Percentiles rank a stretch among this genome's conserved stretches.
These are phyloP conservation scores for Irpex lacteus DNA, from an alignment of 1,284 basidiomycete species.

Conservation along the genomic window DNA sequence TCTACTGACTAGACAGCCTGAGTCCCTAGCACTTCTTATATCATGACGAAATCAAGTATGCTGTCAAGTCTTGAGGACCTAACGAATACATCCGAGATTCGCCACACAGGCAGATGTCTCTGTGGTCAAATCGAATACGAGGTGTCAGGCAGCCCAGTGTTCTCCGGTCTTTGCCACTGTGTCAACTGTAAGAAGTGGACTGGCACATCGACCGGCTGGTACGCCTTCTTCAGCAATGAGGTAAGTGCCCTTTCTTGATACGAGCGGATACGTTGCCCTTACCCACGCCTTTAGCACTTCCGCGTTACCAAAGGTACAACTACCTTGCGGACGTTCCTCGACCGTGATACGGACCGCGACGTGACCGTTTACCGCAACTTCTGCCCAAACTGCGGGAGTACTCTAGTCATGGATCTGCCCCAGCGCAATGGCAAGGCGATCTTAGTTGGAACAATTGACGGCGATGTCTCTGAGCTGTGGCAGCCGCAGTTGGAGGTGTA, in stretches of 20 bases:
- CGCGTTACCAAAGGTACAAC: neutral
- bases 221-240: neutral
- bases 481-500: neutral
- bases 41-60: too few species aligned
- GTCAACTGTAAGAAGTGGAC: constrained; percentile 1
- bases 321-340: neutral
- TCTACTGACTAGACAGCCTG: too few species aligned
- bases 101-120: neutral
- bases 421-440: neutral
- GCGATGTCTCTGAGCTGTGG: neutral
- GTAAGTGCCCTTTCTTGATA: neutral
- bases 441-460: neutral
- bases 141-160: neutral
- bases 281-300: neutral
- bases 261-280: neutral
- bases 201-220: neutral
- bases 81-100: neutral
- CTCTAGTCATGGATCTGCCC: neutral
- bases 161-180: neutral
- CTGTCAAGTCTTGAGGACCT: too few species aligned
- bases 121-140: constrained; percentile 1
- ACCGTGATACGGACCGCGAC: neutral
- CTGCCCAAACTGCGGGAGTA: neutral
- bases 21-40: too few species aligned
- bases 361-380: neutral